Base-by-base conservation (phyloP, 2,329 filamentous ascomycete species). In the Apiospora marii region DNA sequence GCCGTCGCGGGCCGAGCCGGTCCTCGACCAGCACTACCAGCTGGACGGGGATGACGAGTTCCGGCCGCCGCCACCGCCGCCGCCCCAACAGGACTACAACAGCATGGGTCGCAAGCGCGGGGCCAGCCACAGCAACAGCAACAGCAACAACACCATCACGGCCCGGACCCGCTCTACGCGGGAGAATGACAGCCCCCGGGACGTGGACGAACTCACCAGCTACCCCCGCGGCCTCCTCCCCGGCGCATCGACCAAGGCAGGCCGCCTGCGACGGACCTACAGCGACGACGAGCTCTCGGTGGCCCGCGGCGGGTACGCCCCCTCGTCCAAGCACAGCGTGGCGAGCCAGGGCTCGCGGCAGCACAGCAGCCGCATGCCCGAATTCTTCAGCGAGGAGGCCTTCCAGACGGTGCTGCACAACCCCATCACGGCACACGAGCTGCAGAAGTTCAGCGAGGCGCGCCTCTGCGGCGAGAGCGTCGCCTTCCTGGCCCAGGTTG, bases 401-500 rank as follows among this genome's bases (percentile, higher is more conserved):
- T 85, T 85, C 73, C 81, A 82, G 69, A 76, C 83, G 24, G 83
- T 84, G 16, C 74, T 85, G 16, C 80, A 82, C 72, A 84, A 85
- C 74, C 84, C 84, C 0, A 81, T 82, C 13, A 85, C 83, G 24
- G 80, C 82, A 8, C 81, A 84, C 75, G 81, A 83, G 67, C 79
- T 86, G n/a, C 78, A 81, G 48, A 81, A 81, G 67, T 86, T 84
- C 74, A 83, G 82, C 74, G 81, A 83, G 73, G 80, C 78, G 67
- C 77, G 81, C 48, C 76, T 82, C 14, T 84, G 83, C 74, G 81
- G 80, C 4, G 84, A 86, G 71, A 84, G 85, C 72, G 80, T 85
- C 76, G 84, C 85, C 69, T 87, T 87, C 73, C 77, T 88, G 27
- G 78, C 84, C 34, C 85, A 85, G 81, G 85, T 87, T 4, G 83